Percentiles rank a stretch among this genome's conserved stretches.
Evolutionary conservation across 2,329 filamentous ascomycete genomes (phyloP).

Genomic region (Colletotrichum sp.): DNA sequence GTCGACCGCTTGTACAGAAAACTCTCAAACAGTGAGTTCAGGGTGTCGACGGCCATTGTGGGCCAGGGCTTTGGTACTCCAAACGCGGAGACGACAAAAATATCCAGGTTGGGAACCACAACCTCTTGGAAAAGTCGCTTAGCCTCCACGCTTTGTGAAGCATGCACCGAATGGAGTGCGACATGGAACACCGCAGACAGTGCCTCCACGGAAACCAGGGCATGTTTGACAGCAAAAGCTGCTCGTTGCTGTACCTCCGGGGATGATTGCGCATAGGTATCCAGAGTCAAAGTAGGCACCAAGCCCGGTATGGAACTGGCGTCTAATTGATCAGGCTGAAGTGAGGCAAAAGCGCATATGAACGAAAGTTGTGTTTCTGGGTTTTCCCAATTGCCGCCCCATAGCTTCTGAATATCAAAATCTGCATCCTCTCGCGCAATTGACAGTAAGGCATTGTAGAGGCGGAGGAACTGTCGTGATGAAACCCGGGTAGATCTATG

Average conservation of each 20-base stretch:
- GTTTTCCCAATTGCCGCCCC: conserved; percentile 89
- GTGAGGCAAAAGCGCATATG: conserved; percentile 82
- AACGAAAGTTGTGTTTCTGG: conserved; percentile 93
- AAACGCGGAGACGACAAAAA: conserved; percentile 79
- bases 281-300: conserved; percentile 73
- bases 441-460: conserved; percentile 80
- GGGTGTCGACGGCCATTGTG: conserved; percentile 73
- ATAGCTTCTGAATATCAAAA: conserved; percentile 86
- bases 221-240: conserved; percentile 74
- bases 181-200: conserved; percentile 72
- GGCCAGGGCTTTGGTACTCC: conserved; percentile 81
- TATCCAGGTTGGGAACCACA: conserved; percentile 74
- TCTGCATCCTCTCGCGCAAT: conserved; percentile 65
- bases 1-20: conserved; percentile 81
- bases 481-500: conserved; percentile 77
- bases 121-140: conserved; percentile 70
- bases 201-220: conserved; percentile 86
- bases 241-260: conserved; percentile 57
- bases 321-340: conserved; percentile 77
- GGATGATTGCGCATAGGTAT: conserved; percentile 56
- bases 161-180: conserved; percentile 63
- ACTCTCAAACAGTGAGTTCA: conserved; percentile 79
- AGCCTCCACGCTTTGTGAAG: conserved; percentile 66
- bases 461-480: conserved; percentile 76
- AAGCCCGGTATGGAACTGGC: conserved; percentile 84